A percentile compares a stretch with the other conserved stretches of the same genome.
Evolutionary conservation across 352 stramenopile genomes (phyloP).

Genomic region (Globisporangium alternatum): DNA sequence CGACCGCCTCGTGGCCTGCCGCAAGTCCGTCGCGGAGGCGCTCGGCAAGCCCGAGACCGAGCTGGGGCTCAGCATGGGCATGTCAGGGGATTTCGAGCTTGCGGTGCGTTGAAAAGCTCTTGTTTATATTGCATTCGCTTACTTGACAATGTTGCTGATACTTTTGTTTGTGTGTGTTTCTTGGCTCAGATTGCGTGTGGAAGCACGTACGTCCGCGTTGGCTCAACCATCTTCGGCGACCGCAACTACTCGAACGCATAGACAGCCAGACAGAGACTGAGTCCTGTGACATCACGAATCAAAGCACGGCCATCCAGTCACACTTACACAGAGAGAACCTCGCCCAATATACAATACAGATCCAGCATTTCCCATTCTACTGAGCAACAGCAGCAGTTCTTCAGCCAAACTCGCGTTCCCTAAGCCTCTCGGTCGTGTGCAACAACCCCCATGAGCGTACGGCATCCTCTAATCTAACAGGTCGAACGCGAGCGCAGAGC

Average conservation of each 20-base stretch:
- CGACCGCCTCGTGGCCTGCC: slow-evolving; percentile 77
- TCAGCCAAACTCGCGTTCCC: neutral
- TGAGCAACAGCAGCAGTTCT: neutral
- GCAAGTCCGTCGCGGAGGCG: slow-evolving; percentile 63
- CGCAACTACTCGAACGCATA: slow-evolving; percentile 86
- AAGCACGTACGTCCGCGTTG: slow-evolving; percentile 95
- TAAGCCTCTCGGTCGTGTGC: too few species aligned
- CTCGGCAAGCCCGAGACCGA: slow-evolving; percentile 57
- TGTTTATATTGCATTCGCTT: neutral
- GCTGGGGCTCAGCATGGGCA: slow-evolving; percentile 98
- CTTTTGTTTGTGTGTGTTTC: slow-evolving; percentile 9
- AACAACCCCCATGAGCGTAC: neutral
- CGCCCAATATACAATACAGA: slow-evolving; percentile 8
- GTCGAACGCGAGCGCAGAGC: slow-evolving; percentile 69
- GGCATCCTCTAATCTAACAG: slow-evolving; percentile 27
- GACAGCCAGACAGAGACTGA: neutral
- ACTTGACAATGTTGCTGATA: neutral
- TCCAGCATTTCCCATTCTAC: neutral
- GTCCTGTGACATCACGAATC: neutral
- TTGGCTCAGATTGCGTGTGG: slow-evolving; percentile 88
- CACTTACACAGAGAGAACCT: neutral
- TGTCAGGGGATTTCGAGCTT: slow-evolving; percentile 98
- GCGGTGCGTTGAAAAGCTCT: slow-evolving; percentile 47
- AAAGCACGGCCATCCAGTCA: neutral
- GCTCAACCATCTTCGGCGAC: slow-evolving; percentile 97